These are phyloP conservation scores for Blastocystis sp. DNA, from an alignment of 352 stramenopile species.

Conservation along the genomic window DNA sequence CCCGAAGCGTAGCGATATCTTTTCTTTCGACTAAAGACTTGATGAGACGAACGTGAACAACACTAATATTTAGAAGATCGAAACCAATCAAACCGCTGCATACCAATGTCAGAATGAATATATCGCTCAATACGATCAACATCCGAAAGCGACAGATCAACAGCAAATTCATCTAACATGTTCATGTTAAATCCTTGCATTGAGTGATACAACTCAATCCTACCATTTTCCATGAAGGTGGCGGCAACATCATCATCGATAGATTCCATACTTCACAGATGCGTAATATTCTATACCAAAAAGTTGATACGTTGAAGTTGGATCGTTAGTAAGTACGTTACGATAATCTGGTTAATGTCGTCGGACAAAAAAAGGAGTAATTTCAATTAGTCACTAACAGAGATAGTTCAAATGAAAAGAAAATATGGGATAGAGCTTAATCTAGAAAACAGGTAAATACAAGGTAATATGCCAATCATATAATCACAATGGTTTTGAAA, in stretches of 20 bases:
- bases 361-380: too few relatives aligned
- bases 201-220: neutral
- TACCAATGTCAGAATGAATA: neutral
- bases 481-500: neutral
- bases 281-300: neutral
- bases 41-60: slow-evolving; percentile 9
- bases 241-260: slow-evolving; percentile 15
- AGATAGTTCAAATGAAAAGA: too few relatives aligned
- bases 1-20: neutral
- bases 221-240: neutral
- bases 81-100: neutral
- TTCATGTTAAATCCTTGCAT: neutral
- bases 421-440: neutral
- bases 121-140: slow-evolving; percentile 2
- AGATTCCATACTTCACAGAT: slow-evolving; percentile 5
- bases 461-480: neutral
- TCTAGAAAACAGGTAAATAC: neutral
- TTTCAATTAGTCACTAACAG: too few relatives aligned
- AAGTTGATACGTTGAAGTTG: neutral
- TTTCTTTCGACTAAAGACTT: neutral
- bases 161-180: neutral
- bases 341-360: too few relatives aligned
- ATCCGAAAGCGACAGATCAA: slow-evolving; percentile 9
- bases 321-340: too few relatives aligned
- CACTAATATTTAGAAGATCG: neutral